Evolutionary conservation across 78 protist genomes (phyloP), one percentile per base, ranked within the genome.

Genomic region (Dictyostelium intermedium): DNA sequence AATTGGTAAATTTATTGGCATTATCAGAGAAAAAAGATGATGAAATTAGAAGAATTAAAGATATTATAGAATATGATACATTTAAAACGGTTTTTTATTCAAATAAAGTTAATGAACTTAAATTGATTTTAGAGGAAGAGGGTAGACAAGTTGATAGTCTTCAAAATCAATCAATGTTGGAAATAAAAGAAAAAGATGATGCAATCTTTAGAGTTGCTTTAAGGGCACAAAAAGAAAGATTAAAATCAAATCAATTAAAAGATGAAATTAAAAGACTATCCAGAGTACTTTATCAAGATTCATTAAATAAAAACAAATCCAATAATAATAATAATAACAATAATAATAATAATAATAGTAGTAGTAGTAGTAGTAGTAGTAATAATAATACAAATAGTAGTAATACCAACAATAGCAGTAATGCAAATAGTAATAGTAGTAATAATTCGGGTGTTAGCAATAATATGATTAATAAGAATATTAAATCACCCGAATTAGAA

Each of bases 161-260:
- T 0, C 87, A 89, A 50, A 20, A 61, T 16, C 84, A 80, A 70
- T 63, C 94, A 45, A 39, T 43, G 20, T 37, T 35, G 23, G 93
- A 89, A 50, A 70, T 89, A 30, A 78, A 47, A 16, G 94, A 89
- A 34, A 89, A 89, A 23, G 94, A 89, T 35, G 94, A 89, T 32
- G 94, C 94, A 10, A 80, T 89, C 5, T 39, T 63, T 32, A 78
- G 56, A 37, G 94, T 89, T 27, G 94, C 94, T 4, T 18, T 81
- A n/a, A 34, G 94, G n/a, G 94, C 94, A 18, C 81, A 63, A 61
- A 89, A 89, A 80, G 94, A 89, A 72, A 60, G 94, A 69, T 41
- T 80, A 20, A 78, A 80, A 78, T 69, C 94, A 60, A 66, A 60
- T 35, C 85, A 70, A 43, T 35, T 89, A 41, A 89, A 81, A 69